Base-by-base conservation (phyloP, 768 basidiomycete genomes). In the Fomitopsis serialis region DNA sequence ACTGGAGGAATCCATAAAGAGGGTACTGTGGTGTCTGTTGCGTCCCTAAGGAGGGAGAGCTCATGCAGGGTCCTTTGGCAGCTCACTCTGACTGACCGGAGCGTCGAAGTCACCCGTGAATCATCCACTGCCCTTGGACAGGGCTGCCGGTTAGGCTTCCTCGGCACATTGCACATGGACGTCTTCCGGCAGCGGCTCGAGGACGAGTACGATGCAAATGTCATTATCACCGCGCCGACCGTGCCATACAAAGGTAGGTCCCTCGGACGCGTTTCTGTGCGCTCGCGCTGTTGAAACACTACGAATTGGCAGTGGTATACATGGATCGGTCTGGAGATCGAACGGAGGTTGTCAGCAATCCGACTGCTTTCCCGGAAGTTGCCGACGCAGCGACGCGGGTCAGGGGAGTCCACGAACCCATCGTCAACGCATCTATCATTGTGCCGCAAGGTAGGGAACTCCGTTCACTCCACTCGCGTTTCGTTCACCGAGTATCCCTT, bases 81-180 rank as follows among this genome's bases (percentile, higher is more conserved):
- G 89, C 78, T 95, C 23, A 90, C 85, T 8, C 75, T 94, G 48
- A 93, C 86, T 19, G 92, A 95, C 65, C 81, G 92, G 51, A 89
- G 88, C 66, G 93, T 99, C 10, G 87, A 91, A 17, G 77, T 95
- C 9, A 90, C 93, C 63, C 79, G 92, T 45, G 97, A 98, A 68
- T 89, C 91, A 0, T 98, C 96, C 0, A 82, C 89, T 5, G 97
- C 97, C 10, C 78, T 99, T 10, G 95, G 96, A 1, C 95, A 97
- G 72, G 97, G 97, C 8, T 92, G 87, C 65, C 81, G 97, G 42
- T 80, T 99, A 6, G 97, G 97, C 0, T 99, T 98, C 68, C 77
- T 98, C 10, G 97, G 97, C 1, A 92, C 93, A 5, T 71, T 99
- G 54, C 97, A 99, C 65, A 94, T 98, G 91, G 91, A 96, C 61